Evolutionary conservation across 768 basidiomycete genomes (phyloP).

Genomic region (Boletus rubescentipes): DNA sequence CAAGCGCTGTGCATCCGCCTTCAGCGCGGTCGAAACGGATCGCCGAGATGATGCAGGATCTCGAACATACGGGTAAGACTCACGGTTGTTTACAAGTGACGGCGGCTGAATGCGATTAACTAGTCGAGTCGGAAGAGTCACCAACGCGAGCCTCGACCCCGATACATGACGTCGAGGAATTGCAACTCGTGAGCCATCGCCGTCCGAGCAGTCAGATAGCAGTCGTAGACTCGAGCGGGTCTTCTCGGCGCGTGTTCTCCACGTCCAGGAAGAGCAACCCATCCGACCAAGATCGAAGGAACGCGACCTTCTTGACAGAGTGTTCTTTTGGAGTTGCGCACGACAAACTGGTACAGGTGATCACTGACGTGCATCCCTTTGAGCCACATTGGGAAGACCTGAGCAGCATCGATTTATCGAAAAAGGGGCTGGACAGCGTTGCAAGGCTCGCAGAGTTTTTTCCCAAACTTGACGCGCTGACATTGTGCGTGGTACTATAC

Average conservation of each 20-base stretch:
- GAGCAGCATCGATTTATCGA: constrained; percentile 65
- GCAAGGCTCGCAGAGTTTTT: constrained; percentile 85
- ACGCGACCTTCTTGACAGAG: constrained; percentile 85
- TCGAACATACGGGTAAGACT: constrained; percentile 67
- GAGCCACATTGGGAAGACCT: constrained; percentile 93
- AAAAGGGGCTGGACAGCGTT: constrained; percentile 60
- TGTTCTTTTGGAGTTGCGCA: constrained; percentile 96
- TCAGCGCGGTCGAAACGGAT: constrained; percentile 81
- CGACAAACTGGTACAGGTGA: constrained; percentile 85
- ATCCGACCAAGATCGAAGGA: constrained; percentile 34
- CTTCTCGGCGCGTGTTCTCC: constrained; percentile 45
- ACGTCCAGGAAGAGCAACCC: constrained; percentile 41
- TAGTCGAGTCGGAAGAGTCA: constrained; percentile 44
- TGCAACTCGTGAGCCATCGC: constrained; percentile 47
- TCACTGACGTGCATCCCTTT: constrained; percentile 93
- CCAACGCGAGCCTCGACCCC: constrained; percentile 56
- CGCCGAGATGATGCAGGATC: constrained; percentile 70
- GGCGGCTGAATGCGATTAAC: background rate
- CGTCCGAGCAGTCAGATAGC: constrained; percentile 37
- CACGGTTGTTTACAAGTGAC: constrained; percentile 21
- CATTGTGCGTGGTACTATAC: constrained; percentile 56
- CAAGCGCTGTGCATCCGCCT: constrained; percentile 39
- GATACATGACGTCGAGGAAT: constrained; percentile 43
- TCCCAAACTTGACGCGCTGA: constrained; percentile 71
- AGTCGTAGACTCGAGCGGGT: constrained; percentile 19